phyloP scores from a whole-genome alignment of 129 eudicot species.

The Pulicaria dysenterica region DNA sequence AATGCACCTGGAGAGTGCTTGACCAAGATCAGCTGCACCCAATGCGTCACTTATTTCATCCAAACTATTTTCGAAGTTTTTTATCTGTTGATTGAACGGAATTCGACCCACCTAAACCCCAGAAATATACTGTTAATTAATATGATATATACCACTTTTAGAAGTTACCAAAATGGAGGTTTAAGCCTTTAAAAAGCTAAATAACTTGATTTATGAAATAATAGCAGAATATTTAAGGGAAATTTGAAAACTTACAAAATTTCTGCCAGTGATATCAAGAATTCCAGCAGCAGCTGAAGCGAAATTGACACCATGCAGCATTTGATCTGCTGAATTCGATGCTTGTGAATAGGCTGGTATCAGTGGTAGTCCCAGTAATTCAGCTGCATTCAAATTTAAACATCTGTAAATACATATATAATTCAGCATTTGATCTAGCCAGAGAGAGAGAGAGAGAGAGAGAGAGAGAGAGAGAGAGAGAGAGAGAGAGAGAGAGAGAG shows the following conservation, averaged over 20 bases:
- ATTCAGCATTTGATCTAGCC: too few species aligned
- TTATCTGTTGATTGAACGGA: constrained; percentile 83
- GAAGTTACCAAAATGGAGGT: background rate
- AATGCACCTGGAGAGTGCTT: constrained; percentile 56
- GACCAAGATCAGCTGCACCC: constrained; percentile 56
- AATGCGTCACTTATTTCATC: constrained; percentile 59
- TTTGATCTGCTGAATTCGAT: constrained; percentile 52
- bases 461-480: background rate
- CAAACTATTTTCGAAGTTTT: constrained; percentile 70
- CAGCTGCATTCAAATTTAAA: constrained; percentile 53
- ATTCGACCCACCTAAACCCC: constrained; percentile 70
- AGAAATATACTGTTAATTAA: background rate
- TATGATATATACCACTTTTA: constrained; percentile 8
- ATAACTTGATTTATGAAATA: background rate
- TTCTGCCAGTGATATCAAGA: constrained; percentile 83
- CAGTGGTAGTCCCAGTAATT: constrained; percentile 71
- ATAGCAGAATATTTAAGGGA: background rate
- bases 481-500: background rate
- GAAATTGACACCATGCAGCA: constrained; percentile 83
- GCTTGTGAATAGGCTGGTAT: constrained; percentile 74
- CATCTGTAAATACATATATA: background rate
- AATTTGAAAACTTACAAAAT: constrained; percentile 60
- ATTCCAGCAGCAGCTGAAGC: constrained; percentile 99
- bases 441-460: too few species aligned
- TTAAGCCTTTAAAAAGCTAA: constrained; percentile 7